A percentile compares a stretch with the other conserved stretches of the same genome.
phyloP scores from a whole-genome alignment of 2,329 filamentous ascomycete genomes.

The Pyricularia grisea region DNA sequence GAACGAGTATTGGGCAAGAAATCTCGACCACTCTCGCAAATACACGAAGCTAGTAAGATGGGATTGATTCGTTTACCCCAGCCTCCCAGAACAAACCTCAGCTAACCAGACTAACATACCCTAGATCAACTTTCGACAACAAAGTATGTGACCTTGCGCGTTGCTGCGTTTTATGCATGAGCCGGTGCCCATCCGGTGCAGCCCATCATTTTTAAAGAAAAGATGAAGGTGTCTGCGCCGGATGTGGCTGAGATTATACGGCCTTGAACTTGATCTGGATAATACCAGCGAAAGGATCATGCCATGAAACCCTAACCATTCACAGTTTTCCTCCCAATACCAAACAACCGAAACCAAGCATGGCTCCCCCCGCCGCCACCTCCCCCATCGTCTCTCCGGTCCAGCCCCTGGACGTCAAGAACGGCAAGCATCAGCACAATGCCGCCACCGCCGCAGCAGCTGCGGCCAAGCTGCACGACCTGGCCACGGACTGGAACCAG shows the following conservation, averaged over 20 bases:
- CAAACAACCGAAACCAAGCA: conserved; percentile 28
- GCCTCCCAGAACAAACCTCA: background rate
- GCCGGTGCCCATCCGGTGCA: conserved; percentile 20
- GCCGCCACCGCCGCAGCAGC: conserved; percentile 13
- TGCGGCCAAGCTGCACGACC: conserved; percentile 20
- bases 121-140: background rate
- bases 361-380: conserved; percentile 66
- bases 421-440: conserved; percentile 16
- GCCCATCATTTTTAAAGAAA: background rate
- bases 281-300: conserved; percentile 87
- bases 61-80: background rate
- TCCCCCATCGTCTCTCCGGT: conserved; percentile 18
- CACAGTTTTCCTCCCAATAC: background rate
- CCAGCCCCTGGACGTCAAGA: conserved; percentile 19
- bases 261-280: conserved; percentile 29
- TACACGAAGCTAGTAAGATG: background rate
- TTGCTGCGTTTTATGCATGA: conserved; percentile 20
- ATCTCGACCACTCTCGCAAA: background rate
- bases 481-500: conserved; percentile 67
- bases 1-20: background rate
- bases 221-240: background rate
- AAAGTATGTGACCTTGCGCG: conserved; percentile 5
- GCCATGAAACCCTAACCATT: conserved; percentile 37
- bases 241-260: conserved; percentile 28
- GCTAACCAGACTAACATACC: background rate